Evolutionary conservation across 2,329 filamentous ascomycete genomes (phyloP), one percentile per base, ranked within the genome.

Genomic region (Thielaviopsis populi): DNA sequence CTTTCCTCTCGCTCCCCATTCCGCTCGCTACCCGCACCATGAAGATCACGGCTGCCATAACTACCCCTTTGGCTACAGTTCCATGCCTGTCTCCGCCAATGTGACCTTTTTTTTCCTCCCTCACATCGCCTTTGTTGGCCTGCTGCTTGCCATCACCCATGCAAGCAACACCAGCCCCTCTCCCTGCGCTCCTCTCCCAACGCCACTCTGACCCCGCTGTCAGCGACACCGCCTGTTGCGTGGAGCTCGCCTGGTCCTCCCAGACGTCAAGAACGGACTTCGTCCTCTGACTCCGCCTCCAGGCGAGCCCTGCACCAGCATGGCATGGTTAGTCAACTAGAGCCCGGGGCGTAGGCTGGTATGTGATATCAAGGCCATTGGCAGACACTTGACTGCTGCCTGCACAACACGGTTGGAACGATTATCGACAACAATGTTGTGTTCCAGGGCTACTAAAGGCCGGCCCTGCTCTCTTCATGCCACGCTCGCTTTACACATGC

Each of bases 231-330:
- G 62, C 59, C 33, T 33, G 50, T n/a, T 33, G 27, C 6, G 17
- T 56, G 50, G 17, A 64, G 19, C 59, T 59, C 30, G 64, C 64
- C 48, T 66, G 64, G 64, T 66, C 59, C 62, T 60, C 13, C 15
- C n/a, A 17, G 60, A 63, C 24, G 40, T 50, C 19, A 41, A 65
- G 13, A 60, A 37, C 8, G 64, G 10, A 48, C 43, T 27, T 63
- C 56, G 30, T 42, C 63, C 43, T 65, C 64, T 10, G 42, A 54
- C 46, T n/a, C 46, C 19, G 62, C 46, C 15, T 64, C 61, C 61
- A 22, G 59, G 24, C 41, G 61, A 17, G 63, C 63, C 40, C 33
- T 61, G 13, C 27, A 41, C 17, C 19, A 54, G 5, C 63, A 54
- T 22, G 40, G 48, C 41, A 50, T 59, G 48, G 43, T 58, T 30